Percentiles rank a stretch among this genome's conserved stretches.
These are phyloP conservation scores for Cryptococcus depauperatus DNA, from an alignment of 1,284 basidiomycete genomes.

Conservation along the genomic window DNA sequence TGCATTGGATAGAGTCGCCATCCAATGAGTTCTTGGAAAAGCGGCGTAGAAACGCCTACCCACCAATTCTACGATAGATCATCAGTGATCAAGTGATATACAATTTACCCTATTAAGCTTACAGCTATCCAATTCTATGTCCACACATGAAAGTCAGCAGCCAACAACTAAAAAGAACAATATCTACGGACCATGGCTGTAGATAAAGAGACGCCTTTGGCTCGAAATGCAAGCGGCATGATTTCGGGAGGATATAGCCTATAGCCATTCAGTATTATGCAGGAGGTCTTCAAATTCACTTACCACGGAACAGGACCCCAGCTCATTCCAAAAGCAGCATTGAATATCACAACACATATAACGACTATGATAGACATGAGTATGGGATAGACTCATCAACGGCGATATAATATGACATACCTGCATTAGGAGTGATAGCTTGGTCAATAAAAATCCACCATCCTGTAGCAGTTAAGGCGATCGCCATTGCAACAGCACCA, in stretches of 20 bases:
- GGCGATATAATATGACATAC: slow-evolving; percentile 13
- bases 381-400: no score
- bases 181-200: slow-evolving; percentile 58
- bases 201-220: slow-evolving; percentile 88
- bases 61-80: slow-evolving; percentile 34
- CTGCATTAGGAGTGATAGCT: slow-evolving; percentile 68
- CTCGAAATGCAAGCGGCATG: slow-evolving; percentile 78
- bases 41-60: slow-evolving; percentile 82
- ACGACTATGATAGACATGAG: slow-evolving; percentile 54
- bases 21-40: slow-evolving; percentile 77
- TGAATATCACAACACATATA: slow-evolving; percentile 83
- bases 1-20: slow-evolving; percentile 97
- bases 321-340: slow-evolving; percentile 72
- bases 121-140: slow-evolving; percentile 61
- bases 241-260: slow-evolving; percentile 94
- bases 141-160: neutral
- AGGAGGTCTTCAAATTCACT: slow-evolving; percentile 1
- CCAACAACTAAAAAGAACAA: neutral
- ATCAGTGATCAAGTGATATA: slow-evolving; percentile 5
- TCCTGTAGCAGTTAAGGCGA: slow-evolving; percentile 41
- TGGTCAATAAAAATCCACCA: slow-evolving; percentile 78
- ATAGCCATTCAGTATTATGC: slow-evolving; percentile 43
- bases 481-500: slow-evolving; percentile 60
- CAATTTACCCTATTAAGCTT: no score
- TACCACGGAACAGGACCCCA: slow-evolving; percentile 48